Evolutionary conservation across 768 basidiomycete species (phyloP), one percentile per base, ranked within the genome.

Genomic region (Psilocybe cyanescens): DNA sequence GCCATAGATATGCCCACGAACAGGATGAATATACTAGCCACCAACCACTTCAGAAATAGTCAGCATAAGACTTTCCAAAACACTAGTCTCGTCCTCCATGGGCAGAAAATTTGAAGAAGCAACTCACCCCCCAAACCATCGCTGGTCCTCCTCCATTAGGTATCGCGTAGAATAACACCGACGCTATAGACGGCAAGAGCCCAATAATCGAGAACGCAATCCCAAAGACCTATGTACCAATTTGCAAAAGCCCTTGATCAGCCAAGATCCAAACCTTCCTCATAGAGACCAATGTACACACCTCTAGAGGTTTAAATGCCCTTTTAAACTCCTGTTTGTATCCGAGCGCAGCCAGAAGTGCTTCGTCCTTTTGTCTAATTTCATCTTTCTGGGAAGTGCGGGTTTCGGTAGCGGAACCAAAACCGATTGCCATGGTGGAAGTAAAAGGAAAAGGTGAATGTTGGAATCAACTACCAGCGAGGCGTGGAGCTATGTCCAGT

Each of bases 201-300:
- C 90, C 89, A 55, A 91, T 88, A 61, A 91, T 85, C 1, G 86
- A 87, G 70, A 91, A 91, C 0, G 86, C 83, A 37, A 90, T 75
- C 0, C 90, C 89, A 64, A 91, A 91, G 5, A 90, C 84, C 86
- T 91, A 44, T 44, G 7, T 39, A 8, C 8, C 41, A 44, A n/a
- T 11, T 44, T n/a, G 46, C 12, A 19, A 47, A 52, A 11, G 30
- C 8, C 14, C 39, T 4, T 12, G 1, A 28, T 41, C n/a, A 37
- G 19, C 11, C 41, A 52, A 11, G 16, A 29, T 45, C 19, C 33
- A 35, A 50, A 19, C 39, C 33, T 1, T 33, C 14, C 5, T 24
- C 11, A 45, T 39, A 14, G 12, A 24, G 24, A 49, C 12, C n/a
- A 24, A n/a, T 11, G 8, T 41, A 63, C 73, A 2, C 48, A 81